Evolutionary conservation across 2,329 filamentous ascomycete genomes (phyloP), one percentile per base, ranked within the genome.

Genomic region (Xylaria sp.): DNA sequence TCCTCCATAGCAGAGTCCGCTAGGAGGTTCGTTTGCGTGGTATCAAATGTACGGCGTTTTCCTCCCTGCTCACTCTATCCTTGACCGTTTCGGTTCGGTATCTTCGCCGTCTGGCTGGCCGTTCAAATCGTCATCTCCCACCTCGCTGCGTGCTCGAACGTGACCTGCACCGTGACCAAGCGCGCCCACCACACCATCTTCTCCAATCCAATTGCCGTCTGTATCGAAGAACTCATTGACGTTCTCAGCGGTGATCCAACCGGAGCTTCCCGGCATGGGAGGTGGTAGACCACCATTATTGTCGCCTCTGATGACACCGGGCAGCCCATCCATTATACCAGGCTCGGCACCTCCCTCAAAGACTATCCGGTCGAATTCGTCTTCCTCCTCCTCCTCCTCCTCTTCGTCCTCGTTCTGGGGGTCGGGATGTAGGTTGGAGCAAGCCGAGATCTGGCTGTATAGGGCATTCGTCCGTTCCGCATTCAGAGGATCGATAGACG

Each of bases 241-340:
- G 65, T 97, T 97, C 52, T 96, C 93, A 7, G 90, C 89, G 16
- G 93, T 97, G 67, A 97, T 92, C 90, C 90, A 93, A 0, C 89
- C 89, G 0, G 83, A 84, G 45, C 88, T 90, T 1, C 89, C 89
- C 0, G 89, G 88, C 71, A 89, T 83, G 0, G 86, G 82, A 1
- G 85, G 84, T n/a, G 85, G 85, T 20, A 88, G 66, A 1, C 78
- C 80, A 0, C 81, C 81, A 50, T 76, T 72, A 5, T 63, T 63
- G 11, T 72, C 71, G 16, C 80, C 81, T 38, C 71, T 73, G 47
- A 83, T 71, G 5, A 85, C 82, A 9, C 83, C 83, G 0, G 77
- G 75, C 63, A 84, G 76, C 0, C 83, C 84, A 29, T 85, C 82
- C 2, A 86, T 71, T 0, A 77, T 77, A 59, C 82, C 79, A 41